phyloP scores from a whole-genome alignment of 2,329 filamentous ascomycete species.

The Colletotrichum liaoningense region DNA sequence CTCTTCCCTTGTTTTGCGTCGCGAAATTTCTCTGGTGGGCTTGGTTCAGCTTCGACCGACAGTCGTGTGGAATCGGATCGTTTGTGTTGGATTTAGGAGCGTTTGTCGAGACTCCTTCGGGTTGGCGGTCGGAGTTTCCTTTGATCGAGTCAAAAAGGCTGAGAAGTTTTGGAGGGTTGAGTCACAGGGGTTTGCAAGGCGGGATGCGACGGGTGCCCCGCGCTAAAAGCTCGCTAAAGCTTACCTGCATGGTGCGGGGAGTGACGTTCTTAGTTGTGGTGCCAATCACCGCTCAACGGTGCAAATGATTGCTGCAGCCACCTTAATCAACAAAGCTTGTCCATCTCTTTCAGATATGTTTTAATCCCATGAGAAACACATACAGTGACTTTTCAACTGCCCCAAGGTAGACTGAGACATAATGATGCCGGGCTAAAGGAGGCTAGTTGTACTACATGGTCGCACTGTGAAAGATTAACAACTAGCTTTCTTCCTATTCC shows the following conservation, averaged over 20 bases:
- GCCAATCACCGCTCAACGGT: slow-evolving; percentile 13
- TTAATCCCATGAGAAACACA: not conserved
- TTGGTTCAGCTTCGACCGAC: not conserved
- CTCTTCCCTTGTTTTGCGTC: not conserved
- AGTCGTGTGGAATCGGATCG: not conserved
- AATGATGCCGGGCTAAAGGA: not conserved
- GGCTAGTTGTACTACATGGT: too few relatives aligned
- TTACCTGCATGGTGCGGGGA: slow-evolving; percentile 35
- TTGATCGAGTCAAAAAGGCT: slow-evolving; percentile 14
- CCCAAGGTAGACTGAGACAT: not conserved
- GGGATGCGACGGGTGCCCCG: slow-evolving; percentile 35
- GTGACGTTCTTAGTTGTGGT: slow-evolving; percentile 24
- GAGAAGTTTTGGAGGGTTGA: slow-evolving; percentile 37
- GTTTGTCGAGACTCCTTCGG: not conserved
- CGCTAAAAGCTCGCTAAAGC: slow-evolving; percentile 37
- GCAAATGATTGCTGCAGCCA: not conserved
- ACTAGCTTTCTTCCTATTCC: too few relatives aligned
- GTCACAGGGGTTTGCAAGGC: slow-evolving; percentile 36
- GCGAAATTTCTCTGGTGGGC: too few relatives aligned
- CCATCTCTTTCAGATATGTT: not conserved
- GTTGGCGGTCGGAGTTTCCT: not conserved
- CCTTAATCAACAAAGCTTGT: not conserved
- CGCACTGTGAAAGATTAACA: too few relatives aligned
- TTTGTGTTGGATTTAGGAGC: not conserved
- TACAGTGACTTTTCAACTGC: not conserved